Evolutionary conservation across 352 stramenopile genomes (phyloP).

Genomic region (Pythium rhizo-oryzae): DNA sequence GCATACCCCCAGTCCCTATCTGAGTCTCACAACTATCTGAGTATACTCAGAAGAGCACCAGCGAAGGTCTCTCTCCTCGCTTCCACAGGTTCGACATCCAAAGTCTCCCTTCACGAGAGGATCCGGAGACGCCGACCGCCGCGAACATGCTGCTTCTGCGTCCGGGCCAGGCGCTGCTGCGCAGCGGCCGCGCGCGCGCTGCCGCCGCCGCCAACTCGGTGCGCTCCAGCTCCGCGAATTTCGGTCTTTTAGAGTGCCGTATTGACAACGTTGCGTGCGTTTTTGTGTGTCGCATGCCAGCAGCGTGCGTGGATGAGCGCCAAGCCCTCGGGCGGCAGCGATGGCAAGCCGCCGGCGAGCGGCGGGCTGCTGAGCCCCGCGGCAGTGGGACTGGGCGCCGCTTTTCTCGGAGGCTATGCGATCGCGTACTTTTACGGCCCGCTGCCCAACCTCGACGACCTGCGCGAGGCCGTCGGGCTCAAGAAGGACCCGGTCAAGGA

Average conservation of each 20-base stretch:
- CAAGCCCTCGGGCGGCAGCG: neutral
- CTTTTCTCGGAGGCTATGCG: slow-evolving; percentile 66
- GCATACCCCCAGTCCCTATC: neutral
- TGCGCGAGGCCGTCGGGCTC: slow-evolving; percentile 41
- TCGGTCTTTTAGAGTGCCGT: too few species aligned
- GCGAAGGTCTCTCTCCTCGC: too few species aligned
- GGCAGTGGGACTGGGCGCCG: slow-evolving; percentile 47
- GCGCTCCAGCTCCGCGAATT: neutral
- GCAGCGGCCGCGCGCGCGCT: slow-evolving; percentile 7
- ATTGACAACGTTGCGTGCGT: neutral
- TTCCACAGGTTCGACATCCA: too few species aligned
- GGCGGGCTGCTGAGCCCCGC: slow-evolving; percentile 38
- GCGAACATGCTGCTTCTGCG: slow-evolving; percentile 17
- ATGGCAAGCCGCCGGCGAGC: slow-evolving; percentile 3
- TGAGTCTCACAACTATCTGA: neutral
- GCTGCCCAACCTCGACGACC: slow-evolving; percentile 62
- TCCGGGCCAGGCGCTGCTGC: slow-evolving; percentile 29
- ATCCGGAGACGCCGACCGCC: too few species aligned
- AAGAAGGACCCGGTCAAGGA: slow-evolving; percentile 29
- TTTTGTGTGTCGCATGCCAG: neutral
- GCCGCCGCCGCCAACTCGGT: neutral
- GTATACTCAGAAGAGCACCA: neutral
- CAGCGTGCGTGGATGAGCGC: slow-evolving; percentile 30
- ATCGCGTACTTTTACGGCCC: slow-evolving; percentile 74
- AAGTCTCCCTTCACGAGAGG: too few species aligned